phyloP scores from a whole-genome alignment of 768 basidiomycete species.

The Podaxis sp. region DNA sequence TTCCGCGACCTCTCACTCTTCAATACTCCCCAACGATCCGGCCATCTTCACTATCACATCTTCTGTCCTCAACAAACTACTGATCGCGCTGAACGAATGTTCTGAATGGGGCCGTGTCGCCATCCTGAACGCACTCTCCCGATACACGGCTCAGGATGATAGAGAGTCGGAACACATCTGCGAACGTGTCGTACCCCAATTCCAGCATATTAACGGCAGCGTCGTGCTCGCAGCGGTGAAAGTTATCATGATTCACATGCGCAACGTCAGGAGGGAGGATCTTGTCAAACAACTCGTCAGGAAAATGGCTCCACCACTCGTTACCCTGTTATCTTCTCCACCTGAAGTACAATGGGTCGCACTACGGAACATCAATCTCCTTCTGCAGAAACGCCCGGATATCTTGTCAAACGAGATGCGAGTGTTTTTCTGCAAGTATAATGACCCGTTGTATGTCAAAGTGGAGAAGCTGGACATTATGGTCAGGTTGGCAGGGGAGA shows the following conservation, averaged over 20 bases:
- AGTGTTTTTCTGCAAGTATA: constrained; percentile 99
- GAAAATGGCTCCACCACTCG: constrained; percentile 97
- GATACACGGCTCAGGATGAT: constrained; percentile 81
- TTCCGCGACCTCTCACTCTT: constrained; percentile 59
- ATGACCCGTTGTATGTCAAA: constrained; percentile 98
- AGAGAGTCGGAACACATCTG: constrained; percentile 99
- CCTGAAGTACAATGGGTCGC: constrained; percentile 99
- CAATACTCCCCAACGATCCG: constrained; percentile 53
- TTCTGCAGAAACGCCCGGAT: constrained; percentile 91
- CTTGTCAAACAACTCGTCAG: constrained; percentile 81
- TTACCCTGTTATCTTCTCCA: constrained; percentile 93
- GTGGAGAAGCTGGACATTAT: constrained; percentile 98
- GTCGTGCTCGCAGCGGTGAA: constrained; percentile 97
- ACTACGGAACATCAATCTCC: constrained; percentile 91
- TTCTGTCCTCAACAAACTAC: constrained; percentile 78
- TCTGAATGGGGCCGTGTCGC: constrained; percentile 99
- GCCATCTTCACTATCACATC: constrained; percentile 83
- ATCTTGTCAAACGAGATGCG: constrained; percentile 95
- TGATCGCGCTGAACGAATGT: constrained; percentile 96
- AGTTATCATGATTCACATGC: constrained; percentile 98
- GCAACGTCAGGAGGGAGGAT: constrained; percentile 75
- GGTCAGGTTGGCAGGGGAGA: constrained; percentile 88
- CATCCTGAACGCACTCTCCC: constrained; percentile 80
- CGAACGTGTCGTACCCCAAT: constrained; percentile 96
- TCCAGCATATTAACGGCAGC: constrained; percentile 95